phyloP scores from a whole-genome alignment of 306 rosid species.

The Rosa multiflora region DNA sequence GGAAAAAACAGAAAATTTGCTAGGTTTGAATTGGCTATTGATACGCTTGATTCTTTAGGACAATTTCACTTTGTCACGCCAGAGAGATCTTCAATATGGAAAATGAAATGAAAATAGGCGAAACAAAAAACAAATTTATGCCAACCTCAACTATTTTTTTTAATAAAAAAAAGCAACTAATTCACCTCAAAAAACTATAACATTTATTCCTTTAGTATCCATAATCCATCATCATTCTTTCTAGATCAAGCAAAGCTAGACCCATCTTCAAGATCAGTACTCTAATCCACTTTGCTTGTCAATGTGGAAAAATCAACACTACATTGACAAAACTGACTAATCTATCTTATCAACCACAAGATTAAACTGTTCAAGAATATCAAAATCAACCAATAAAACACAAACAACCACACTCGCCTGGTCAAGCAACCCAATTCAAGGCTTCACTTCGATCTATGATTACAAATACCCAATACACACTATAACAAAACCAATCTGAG shows the following conservation, averaged over 20 bases:
- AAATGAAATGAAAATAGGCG: background rate
- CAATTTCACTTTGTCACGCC: background rate
- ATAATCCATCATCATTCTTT: background rate
- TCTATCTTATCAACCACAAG: background rate
- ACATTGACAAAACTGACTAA: background rate
- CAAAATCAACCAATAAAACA: background rate
- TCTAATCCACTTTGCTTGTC: background rate
- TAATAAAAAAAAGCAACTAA: background rate
- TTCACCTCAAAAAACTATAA: background rate
- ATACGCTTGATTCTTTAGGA: background rate
- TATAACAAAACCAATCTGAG: background rate
- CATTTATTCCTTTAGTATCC: background rate
- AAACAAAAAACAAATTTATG: background rate
- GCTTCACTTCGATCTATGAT: background rate
- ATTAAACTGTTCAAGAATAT: background rate
- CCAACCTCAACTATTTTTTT: background rate
- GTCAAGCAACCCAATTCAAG: background rate
- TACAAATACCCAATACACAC: background rate
- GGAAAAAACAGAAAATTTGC: background rate
- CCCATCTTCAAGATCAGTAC: background rate
- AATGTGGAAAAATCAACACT: background rate
- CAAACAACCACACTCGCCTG: background rate
- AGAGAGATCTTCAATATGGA: background rate
- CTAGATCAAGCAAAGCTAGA: background rate
- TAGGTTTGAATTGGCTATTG: background rate